Evolutionary conservation across 2,329 filamentous ascomycete genomes (phyloP).

Genomic region (Fusarium cicatricum): DNA sequence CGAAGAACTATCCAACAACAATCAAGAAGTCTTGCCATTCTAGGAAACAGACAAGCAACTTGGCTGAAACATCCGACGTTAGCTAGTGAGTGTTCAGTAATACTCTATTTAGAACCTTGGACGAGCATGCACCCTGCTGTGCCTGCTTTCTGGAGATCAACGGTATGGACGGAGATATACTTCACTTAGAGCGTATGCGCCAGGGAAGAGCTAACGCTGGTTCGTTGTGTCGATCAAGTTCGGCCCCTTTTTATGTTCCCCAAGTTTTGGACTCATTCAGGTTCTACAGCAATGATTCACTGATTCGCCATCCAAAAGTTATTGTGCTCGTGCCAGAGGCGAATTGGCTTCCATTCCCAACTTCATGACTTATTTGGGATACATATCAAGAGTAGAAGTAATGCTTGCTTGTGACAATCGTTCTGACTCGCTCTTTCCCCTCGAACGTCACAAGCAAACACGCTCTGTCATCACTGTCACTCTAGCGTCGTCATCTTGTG

Average conservation of each 20-base stretch:
- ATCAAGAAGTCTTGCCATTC: slow-evolving; percentile 5
- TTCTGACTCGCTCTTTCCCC: slow-evolving; percentile 1
- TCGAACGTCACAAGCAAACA: slow-evolving; percentile 20
- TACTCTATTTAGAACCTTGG: not conserved
- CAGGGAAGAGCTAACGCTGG: slow-evolving; percentile 18
- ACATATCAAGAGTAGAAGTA: too few species aligned
- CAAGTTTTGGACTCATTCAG: slow-evolving; percentile 1
- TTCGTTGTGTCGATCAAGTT: slow-evolving; percentile 34
- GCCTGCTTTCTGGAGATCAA: slow-evolving; percentile 16
- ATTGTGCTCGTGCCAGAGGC: too few species aligned
- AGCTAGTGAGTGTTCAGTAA: not conserved
- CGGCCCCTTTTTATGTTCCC: slow-evolving; percentile 27
- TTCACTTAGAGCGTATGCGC: slow-evolving; percentile 23
- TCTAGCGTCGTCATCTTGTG: slow-evolving; percentile 25
- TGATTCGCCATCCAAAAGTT: too few species aligned
- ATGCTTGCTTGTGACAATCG: too few species aligned
- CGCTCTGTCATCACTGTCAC: slow-evolving; percentile 1
- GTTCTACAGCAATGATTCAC: too few species aligned
- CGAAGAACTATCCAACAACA: not conserved
- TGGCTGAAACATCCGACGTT: not conserved
- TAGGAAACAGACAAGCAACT: not conserved
- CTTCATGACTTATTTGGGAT: too few species aligned
- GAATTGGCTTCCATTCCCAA: too few species aligned
- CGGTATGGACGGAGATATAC: slow-evolving; percentile 28
- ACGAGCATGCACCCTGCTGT: not conserved